These are phyloP conservation scores for Chiua virens DNA, from an alignment of 768 basidiomycete genomes.

Conservation along the genomic window DNA sequence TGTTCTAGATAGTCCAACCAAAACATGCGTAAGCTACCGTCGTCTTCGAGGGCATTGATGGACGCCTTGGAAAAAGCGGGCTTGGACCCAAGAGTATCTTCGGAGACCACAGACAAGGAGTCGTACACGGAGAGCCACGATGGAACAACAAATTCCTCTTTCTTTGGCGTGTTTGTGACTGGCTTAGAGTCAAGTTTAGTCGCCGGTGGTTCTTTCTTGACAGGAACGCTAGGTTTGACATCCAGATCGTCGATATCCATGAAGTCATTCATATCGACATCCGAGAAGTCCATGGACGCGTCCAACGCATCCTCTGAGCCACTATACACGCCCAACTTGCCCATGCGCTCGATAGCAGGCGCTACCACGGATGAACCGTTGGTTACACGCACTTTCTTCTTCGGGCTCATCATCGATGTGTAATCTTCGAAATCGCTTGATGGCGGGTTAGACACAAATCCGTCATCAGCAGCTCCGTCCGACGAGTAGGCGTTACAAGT, in stretches of 20 bases:
- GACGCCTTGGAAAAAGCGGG: slow-evolving; percentile 38
- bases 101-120: slow-evolving; percentile 58
- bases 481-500: slow-evolving; percentile 39
- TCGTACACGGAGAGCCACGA: slow-evolving; percentile 79
- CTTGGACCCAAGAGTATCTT: slow-evolving; percentile 56
- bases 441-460: slow-evolving; percentile 21
- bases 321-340: slow-evolving; percentile 58
- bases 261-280: slow-evolving; percentile 53
- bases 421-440: slow-evolving; percentile 59
- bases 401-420: slow-evolving; percentile 54
- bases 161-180: slow-evolving; percentile 33
- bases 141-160: slow-evolving; percentile 48
- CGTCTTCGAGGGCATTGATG: slow-evolving; percentile 69
- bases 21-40: slow-evolving; percentile 87
- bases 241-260: slow-evolving; percentile 62
- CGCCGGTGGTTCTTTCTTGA: slow-evolving; percentile 18
- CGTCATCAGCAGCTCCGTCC: slow-evolving; percentile 30
- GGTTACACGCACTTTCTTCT: slow-evolving; percentile 56
- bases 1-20: slow-evolving; percentile 95
- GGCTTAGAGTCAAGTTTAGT: slow-evolving; percentile 18
- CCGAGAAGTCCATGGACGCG: slow-evolving; percentile 51
- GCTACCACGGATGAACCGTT: slow-evolving; percentile 43
- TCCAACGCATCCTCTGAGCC: slow-evolving; percentile 51
- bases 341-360: slow-evolving; percentile 59
- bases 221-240: slow-evolving; percentile 38